phyloP scores from a whole-genome alignment of 495 filamentous ascomycete genomes.

The Xylaria flabelliformis region DNA sequence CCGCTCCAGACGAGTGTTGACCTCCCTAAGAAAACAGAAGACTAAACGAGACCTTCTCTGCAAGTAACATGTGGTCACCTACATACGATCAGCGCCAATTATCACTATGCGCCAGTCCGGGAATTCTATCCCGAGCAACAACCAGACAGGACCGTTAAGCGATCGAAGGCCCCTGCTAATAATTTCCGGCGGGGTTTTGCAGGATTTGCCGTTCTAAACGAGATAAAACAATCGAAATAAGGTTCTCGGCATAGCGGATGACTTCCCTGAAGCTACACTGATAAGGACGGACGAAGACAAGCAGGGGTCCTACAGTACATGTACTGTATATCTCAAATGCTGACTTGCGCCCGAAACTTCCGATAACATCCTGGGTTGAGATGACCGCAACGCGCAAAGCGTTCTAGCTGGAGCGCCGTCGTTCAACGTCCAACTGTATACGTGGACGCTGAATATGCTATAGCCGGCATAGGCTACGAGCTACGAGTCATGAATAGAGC shows the following conservation, averaged over 20 bases:
- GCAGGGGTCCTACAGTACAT: background rate
- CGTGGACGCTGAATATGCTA: background rate
- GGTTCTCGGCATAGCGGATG: background rate
- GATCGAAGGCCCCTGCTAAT: background rate
- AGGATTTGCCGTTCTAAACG: background rate
- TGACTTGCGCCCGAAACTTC: background rate
- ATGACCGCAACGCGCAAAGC: background rate
- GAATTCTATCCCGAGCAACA: background rate
- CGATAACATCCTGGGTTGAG: background rate
- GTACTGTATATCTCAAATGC: background rate
- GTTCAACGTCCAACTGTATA: background rate
- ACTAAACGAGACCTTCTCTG: background rate
- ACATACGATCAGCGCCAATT: background rate
- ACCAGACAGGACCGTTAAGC: background rate
- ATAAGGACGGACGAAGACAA: background rate
- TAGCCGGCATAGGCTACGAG: background rate
- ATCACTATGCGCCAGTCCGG: background rate
- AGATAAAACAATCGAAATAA: too few relatives aligned
- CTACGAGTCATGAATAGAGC: background rate
- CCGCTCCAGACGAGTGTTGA: background rate
- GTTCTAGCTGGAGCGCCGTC: background rate
- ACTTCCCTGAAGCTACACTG: background rate
- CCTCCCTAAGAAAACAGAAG: background rate
- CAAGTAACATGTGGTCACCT: background rate
- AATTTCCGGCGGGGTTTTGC: background rate